Percentiles rank a stretch among this genome's conserved stretches.
Evolutionary conservation across 2,329 filamentous ascomycete genomes (phyloP).

Genomic region (Aspergillus sp.): DNA sequence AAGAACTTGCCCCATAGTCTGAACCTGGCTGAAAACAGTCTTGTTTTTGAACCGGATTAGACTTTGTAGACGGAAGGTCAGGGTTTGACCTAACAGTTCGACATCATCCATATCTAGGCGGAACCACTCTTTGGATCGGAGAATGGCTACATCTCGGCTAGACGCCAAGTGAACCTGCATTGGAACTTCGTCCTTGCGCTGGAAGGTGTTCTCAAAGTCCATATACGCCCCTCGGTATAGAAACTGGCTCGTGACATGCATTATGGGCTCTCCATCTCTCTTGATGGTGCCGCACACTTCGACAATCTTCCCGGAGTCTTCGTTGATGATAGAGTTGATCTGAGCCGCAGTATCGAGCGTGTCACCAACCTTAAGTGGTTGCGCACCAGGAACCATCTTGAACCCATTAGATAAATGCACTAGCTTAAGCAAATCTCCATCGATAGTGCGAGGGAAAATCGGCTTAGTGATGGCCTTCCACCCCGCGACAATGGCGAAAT

Average conservation of each 20-base stretch:
- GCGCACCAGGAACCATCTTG: slow-evolving; percentile 94
- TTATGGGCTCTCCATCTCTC: slow-evolving; percentile 78
- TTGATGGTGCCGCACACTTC: slow-evolving; percentile 98
- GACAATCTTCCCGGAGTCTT: slow-evolving; percentile 98
- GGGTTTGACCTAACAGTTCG: slow-evolving; percentile 85
- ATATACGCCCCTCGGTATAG: slow-evolving; percentile 89
- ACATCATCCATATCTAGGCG: slow-evolving; percentile 79
- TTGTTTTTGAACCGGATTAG: slow-evolving; percentile 93
- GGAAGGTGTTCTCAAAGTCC: slow-evolving; percentile 98
- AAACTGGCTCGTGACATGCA: slow-evolving; percentile 99
- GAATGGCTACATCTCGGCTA: slow-evolving; percentile 86
- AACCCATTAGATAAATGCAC: slow-evolving; percentile 97
- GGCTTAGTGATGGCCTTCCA: slow-evolving; percentile 99
- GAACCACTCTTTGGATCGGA: slow-evolving; percentile 98
- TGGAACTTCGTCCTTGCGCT: slow-evolving; percentile 92
- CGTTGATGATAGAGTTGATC: slow-evolving; percentile 97
- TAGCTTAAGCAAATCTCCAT: slow-evolving; percentile 92
- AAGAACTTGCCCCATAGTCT: slow-evolving; percentile 89
- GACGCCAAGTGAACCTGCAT: slow-evolving; percentile 89
- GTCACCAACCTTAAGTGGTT: slow-evolving; percentile 94
- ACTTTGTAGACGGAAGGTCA: slow-evolving; percentile 94
- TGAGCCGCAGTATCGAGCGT: slow-evolving; percentile 89
- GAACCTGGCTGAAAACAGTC: slow-evolving; percentile 83
- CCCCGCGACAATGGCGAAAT: slow-evolving; percentile 96
- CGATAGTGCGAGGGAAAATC: slow-evolving; percentile 95